Percentiles rank a stretch among this genome's conserved stretches.
Evolutionary conservation across 768 basidiomycete genomes (phyloP).

Genomic region (Leccinum sublutescens): DNA sequence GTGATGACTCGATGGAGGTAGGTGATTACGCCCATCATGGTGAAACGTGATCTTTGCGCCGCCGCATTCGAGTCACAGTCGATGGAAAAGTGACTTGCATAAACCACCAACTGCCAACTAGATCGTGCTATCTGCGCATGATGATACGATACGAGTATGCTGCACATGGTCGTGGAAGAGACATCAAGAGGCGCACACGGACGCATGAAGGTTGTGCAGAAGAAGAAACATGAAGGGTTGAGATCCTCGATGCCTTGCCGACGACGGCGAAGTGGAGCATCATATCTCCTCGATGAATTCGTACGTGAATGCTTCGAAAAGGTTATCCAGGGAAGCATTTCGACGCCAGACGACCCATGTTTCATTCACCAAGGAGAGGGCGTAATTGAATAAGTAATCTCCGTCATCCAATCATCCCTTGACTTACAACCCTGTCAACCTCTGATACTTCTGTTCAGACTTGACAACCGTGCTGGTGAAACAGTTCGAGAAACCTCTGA

Average conservation of each 20-base stretch:
- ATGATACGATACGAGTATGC: background rate
- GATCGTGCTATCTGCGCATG: background rate
- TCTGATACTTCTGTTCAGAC: background rate
- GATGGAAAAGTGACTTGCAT: background rate
- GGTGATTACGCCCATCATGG: background rate
- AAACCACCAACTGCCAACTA: background rate
- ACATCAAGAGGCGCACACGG: background rate
- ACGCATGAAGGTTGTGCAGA: background rate
- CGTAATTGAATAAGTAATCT: background rate
- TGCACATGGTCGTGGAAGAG: background rate
- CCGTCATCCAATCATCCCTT: background rate
- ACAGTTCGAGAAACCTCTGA: background rate
- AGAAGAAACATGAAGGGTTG: slow-evolving; percentile 1
- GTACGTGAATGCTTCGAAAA: background rate
- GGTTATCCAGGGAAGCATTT: background rate
- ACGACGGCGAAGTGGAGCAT: background rate
- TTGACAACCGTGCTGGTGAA: background rate
- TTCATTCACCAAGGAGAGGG: background rate
- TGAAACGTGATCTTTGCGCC: background rate
- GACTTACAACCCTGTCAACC: background rate
- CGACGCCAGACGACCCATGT: background rate
- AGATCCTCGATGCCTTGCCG: background rate
- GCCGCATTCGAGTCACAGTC: background rate
- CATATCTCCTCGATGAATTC: background rate
- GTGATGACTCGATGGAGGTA: background rate